Evolutionary conservation across 139 green algal genomes (phyloP).

Genomic region (Astrephomene gubernaculifera): DNA sequence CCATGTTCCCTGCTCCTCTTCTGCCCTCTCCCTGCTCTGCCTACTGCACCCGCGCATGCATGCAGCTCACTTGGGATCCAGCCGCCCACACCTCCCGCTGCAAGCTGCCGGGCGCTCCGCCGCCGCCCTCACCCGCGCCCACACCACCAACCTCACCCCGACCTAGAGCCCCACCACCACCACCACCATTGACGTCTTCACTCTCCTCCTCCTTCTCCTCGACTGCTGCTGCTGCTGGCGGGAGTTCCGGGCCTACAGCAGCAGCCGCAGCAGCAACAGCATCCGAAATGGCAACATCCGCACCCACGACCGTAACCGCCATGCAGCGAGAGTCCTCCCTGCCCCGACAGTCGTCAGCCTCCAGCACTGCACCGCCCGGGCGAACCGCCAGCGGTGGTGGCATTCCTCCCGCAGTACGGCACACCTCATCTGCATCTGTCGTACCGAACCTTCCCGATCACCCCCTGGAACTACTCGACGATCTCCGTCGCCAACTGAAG

Average conservation of each 20-base stretch:
- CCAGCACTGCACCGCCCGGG: too few species aligned
- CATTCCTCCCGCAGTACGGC: too few species aligned
- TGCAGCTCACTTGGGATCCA: slow-evolving; percentile 20
- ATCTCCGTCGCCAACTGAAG: slow-evolving; percentile 78
- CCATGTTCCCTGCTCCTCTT: background rate
- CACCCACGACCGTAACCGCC: background rate
- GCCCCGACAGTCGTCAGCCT: background rate
- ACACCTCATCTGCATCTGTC: too few species aligned
- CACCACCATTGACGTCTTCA: background rate
- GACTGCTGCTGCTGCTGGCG: background rate
- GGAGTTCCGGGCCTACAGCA: background rate
- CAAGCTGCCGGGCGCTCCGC: slow-evolving; percentile 17
- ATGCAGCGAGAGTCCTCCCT: too few species aligned
- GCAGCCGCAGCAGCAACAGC: background rate
- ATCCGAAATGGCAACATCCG: background rate
- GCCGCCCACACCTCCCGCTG: background rate
- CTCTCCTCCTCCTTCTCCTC: background rate
- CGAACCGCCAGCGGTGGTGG: too few species aligned
- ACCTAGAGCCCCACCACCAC: background rate
- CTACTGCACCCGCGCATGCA: too few species aligned
- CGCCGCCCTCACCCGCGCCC: slow-evolving; percentile 7
- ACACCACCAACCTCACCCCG: slow-evolving; percentile 5
- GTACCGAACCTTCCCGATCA: slow-evolving; percentile 61
- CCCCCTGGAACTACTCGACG: slow-evolving; percentile 77
- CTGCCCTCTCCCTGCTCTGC: background rate